Evolutionary conservation across 495 filamentous ascomycete species (phyloP), one percentile per base, ranked within the genome.

Genomic region (Aspergillus bertholletiae): DNA sequence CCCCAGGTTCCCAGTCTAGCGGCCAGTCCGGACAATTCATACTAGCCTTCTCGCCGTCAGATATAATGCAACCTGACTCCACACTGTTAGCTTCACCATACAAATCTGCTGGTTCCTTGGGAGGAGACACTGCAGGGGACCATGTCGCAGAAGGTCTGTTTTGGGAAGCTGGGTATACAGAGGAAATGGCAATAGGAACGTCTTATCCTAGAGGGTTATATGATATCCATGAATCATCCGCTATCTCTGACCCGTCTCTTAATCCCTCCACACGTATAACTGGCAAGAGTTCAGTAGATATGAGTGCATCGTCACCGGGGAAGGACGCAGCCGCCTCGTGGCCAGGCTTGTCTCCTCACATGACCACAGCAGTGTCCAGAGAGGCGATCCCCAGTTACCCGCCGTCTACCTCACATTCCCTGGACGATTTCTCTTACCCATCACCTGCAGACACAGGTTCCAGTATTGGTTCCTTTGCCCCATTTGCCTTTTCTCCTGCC

Each of bases 1-100:
- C 73, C 7, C 68, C 72, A 4, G 57, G 47, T 27, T 69, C 72
- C 13, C 66, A 68, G 34, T 67, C 70, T n/a, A 70, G 59, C 60
- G 61, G 63, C 34, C 66, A 66, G 18, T 67, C 56, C 28, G 46
- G 49, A 26, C 46, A 57, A 56, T 54, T 57, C 27, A 50, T 58
- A 15, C 58, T 60, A n/a, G 30, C 59, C 11, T 47, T 64, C 5
- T 63, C 57, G 13, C 61, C 59, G 7, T 35, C 60, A 17, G 55
- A 51, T 41, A 35, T 52, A 7, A n/a, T 46, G 15, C 57, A 57
- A 27, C 12, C 43, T 45, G 54, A 54, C 20, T 46, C 44, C 13
- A 6, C 45, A 8, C 41, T 20, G 17, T 30, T 56, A 23, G 21
- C 44, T 21, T 51, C 17, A 23, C 48, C 24, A 1, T 27, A 56